Evolutionary conservation across 345 rosid species (phyloP).

Genomic region (Eutrema yunnanense): DNA sequence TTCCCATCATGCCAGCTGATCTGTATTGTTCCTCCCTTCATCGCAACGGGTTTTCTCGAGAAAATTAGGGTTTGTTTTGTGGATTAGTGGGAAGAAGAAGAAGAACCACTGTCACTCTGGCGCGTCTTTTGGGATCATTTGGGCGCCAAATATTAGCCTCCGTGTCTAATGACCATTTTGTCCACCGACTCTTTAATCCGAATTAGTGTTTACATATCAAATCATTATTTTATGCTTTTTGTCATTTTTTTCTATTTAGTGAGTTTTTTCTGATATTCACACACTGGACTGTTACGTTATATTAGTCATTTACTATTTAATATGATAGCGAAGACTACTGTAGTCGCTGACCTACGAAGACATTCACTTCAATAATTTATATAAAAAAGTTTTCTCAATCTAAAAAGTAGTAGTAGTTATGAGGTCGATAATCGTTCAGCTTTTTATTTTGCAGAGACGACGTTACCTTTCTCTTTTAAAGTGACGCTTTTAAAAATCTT

Average conservation of each 20-base stretch:
- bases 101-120: conserved; percentile 7
- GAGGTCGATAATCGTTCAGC: conserved; percentile 4
- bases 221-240: background rate
- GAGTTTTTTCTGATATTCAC: background rate
- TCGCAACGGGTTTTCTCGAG: conserved; percentile 11
- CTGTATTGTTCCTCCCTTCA: conserved; percentile 96
- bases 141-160: conserved; percentile 5
- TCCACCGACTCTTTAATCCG: background rate
- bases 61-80: conserved; percentile 17
- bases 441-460: background rate
- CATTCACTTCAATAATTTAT: conserved; percentile 9
- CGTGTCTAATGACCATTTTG: conserved; percentile 2
- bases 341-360: conserved; percentile 18
- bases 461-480: conserved; percentile 3
- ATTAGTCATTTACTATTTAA: background rate
- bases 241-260: background rate
- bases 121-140: conserved; percentile 17
- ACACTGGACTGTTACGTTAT: background rate
- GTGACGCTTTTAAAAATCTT: conserved; percentile 3
- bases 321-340: background rate
- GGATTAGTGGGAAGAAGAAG: background rate
- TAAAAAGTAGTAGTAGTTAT: conserved; percentile 1
- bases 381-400: background rate
- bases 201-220: background rate
- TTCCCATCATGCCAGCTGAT: conserved; percentile 89